These are phyloP conservation scores for Pyrus pyrifolia DNA, from an alignment of 306 rosid genomes.

Conservation along the genomic window DNA sequence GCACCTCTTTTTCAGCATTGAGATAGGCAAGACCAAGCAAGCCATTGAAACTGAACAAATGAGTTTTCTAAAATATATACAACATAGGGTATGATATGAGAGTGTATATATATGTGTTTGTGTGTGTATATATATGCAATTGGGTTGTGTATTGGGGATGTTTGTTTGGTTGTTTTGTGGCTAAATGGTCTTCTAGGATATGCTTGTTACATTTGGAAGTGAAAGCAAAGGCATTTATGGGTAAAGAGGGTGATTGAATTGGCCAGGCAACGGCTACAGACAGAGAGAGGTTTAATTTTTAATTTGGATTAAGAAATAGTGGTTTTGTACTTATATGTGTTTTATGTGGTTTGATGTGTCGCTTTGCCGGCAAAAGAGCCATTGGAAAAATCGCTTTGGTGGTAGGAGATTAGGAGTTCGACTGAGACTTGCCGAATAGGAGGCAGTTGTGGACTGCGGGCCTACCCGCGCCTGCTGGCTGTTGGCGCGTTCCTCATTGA, in stretches of 20 bases:
- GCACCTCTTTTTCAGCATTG: constrained; percentile 42
- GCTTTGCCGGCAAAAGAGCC: constrained; percentile 1
- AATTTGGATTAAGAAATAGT: neutral
- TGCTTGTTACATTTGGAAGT: constrained; percentile 11
- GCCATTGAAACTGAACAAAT: constrained; percentile 33
- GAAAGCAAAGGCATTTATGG: constrained; percentile 16
- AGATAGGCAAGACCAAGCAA: constrained; percentile 70
- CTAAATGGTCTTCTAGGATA: neutral
- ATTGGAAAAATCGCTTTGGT: neutral
- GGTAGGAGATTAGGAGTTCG: neutral
- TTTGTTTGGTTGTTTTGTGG: neutral
- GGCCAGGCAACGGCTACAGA: constrained; percentile 25
- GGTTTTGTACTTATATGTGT: neutral
- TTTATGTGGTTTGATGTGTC: neutral
- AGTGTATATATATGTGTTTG: neutral
- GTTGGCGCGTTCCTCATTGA: neutral
- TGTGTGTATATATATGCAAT: neutral
- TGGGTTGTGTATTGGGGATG: neutral
- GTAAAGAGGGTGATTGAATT: constrained; percentile 9
- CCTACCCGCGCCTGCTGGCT: neutral
- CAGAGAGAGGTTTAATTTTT: constrained; percentile 4
- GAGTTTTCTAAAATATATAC: neutral
- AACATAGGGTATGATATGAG: neutral
- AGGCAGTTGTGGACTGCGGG: neutral
- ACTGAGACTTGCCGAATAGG: neutral